These are phyloP conservation scores for Xylaria grammica DNA, from an alignment of 495 filamentous ascomycete species.

Conservation along the genomic window DNA sequence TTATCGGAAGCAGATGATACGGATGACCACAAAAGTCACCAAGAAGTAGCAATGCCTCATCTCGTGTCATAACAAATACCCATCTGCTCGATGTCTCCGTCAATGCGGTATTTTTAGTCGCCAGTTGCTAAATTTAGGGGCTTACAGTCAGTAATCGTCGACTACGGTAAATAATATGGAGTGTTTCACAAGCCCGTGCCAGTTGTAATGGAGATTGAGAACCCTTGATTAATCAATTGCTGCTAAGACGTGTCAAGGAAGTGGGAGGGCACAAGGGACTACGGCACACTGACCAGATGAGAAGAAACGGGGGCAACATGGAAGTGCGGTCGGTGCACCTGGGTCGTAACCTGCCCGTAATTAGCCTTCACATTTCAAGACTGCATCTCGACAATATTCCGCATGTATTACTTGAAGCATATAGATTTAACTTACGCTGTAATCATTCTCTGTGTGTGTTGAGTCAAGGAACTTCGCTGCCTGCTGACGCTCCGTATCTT, in stretches of 20 bases:
- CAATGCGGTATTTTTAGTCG: background rate
- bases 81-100: background rate
- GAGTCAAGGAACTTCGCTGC: slow-evolving; percentile 17
- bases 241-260: background rate
- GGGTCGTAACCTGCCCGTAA: background rate
- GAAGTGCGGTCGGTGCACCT: background rate
- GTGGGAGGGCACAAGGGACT: background rate
- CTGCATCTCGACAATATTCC: too few species aligned
- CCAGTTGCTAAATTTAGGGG: background rate
- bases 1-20: slow-evolving; percentile 47
- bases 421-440: slow-evolving; percentile 7
- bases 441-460: slow-evolving; percentile 17
- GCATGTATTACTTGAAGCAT: background rate
- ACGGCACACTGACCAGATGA: background rate
- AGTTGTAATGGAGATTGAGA: too few species aligned
- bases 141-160: background rate
- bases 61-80: slow-evolving; percentile 22
- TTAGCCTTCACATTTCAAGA: background rate
- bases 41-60: slow-evolving; percentile 47
- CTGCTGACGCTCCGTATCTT: slow-evolving; percentile 17
- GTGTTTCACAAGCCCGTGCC: too few species aligned
- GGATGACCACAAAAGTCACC: slow-evolving; percentile 50
- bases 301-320: slow-evolving; percentile 14
- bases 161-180: background rate
- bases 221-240: background rate